phyloP scores from a whole-genome alignment of 768 basidiomycete genomes.

The Termitomyces sp. region DNA sequence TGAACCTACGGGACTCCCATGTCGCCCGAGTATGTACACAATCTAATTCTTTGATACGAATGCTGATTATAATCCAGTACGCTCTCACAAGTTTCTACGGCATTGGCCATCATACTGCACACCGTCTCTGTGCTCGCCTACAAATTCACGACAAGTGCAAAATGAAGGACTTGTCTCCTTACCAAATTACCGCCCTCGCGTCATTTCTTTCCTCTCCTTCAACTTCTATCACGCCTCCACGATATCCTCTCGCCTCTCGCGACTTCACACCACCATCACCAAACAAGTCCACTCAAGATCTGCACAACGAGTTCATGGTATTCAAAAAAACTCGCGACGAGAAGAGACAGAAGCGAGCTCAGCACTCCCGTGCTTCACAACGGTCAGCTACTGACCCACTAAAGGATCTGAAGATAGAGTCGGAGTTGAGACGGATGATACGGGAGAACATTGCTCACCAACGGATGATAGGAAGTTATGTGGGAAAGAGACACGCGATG shows the following conservation, averaged over 20 bases:
- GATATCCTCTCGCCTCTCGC: conserved; percentile 58
- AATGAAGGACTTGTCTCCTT: conserved; percentile 76
- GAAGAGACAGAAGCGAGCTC: conserved; percentile 22
- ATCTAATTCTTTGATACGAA: conserved; percentile 29
- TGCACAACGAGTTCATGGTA: conserved; percentile 35
- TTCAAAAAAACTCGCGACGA: conserved; percentile 22
- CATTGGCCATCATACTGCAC: conserved; percentile 68
- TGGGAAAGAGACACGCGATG: conserved; percentile 91
- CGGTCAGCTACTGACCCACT: conserved; percentile 49
- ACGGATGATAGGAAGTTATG: conserved; percentile 90
- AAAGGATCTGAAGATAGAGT: conserved; percentile 76
- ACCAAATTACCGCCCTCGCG: conserved; percentile 87
- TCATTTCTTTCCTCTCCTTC: conserved; percentile 90
- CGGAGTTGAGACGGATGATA: conserved; percentile 75
- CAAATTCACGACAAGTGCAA: conserved; percentile 85
- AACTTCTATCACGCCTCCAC: conserved; percentile 62
- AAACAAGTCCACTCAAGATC: conserved; percentile 30
- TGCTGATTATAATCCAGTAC: conserved; percentile 43
- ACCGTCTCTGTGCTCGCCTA: conserved; percentile 84
- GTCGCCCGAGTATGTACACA: conserved; percentile 58
- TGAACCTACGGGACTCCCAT: conserved; percentile 72
- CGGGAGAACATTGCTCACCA: conserved; percentile 92
- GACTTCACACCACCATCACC: conserved; percentile 43
- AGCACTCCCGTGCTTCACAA: conserved; percentile 11
- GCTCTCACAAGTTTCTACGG: conserved; percentile 92